Conservation (phyloP, 495 filamentous ascomycete genomes). For the Penicillium dipodomyicola region DNA sequence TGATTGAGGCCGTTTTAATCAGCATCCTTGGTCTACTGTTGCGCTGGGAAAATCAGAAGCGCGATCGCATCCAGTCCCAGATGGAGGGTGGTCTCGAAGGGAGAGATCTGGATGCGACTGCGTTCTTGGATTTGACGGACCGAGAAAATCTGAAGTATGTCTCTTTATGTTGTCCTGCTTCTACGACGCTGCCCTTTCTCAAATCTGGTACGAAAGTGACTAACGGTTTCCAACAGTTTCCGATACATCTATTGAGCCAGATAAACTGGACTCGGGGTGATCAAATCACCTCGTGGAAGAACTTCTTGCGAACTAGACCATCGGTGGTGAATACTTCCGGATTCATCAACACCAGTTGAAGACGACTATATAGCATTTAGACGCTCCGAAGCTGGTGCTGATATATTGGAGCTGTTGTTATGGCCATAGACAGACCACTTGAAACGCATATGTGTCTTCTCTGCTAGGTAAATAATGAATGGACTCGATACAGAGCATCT, state of each 20-base stretch:
- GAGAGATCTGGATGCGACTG: constrained; percentile 53
- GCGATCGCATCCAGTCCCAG: constrained; percentile 51
- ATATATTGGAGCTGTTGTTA: no score
- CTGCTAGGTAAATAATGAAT: no score
- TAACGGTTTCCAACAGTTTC: constrained; percentile 24
- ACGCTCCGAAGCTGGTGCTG: no score
- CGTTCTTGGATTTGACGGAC: constrained; percentile 61
- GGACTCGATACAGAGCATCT: no score
- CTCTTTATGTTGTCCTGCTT: background rate
- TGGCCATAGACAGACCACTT: no score
- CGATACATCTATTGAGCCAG: constrained; percentile 35
- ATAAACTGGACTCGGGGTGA: no score
- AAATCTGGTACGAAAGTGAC: background rate
- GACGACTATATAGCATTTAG: no score
- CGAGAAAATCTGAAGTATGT: constrained; percentile 54
- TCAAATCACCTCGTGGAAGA: no score
- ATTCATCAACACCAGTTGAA: no score
- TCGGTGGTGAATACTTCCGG: no score
- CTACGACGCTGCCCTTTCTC: background rate
- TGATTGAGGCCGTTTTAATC: constrained; percentile 52
- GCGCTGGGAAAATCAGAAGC: constrained; percentile 54
- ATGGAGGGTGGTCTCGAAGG: constrained; percentile 48
- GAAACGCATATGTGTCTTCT: no score
- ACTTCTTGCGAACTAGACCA: no score
- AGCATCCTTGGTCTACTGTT: constrained; percentile 47